Base-by-base conservation (phyloP, 2,329 filamentous ascomycete species). In the Daldinia sp. region DNA sequence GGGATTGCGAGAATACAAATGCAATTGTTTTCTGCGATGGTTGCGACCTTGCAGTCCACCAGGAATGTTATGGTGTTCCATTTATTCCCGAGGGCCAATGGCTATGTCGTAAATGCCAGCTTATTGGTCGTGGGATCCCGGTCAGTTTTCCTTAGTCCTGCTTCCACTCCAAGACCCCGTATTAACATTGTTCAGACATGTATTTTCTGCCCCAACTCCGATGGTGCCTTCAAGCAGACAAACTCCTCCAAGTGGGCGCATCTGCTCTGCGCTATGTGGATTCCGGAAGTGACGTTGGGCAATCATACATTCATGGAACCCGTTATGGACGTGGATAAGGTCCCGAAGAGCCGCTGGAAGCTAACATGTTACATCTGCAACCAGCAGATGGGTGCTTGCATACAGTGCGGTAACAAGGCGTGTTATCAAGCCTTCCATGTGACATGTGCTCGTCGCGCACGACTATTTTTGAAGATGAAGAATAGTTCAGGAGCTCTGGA, bases 1-100 rank as follows among this genome's bases (percentile, higher is more conserved):
- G 95, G n/a, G 95, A 99, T 74, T 99, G 95, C 74, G 95, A 99
- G 79, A 99, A 99, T 77, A 96, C 95, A 19, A 99, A 99, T 74
- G 95, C 95, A 0, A 99, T 99, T 73, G 95, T 99, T 19, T 99
- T 99, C 75, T 99, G 95, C 76, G 95, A 99, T 75, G 95, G 95
- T 2, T 99, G 95, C 78, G 96, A 99, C 77, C 82, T 99, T 52
- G 95, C 95, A 3, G 95, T 99, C 8, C 95, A 99, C 77, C 95
- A 99, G 77, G 95, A 99, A 80, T 99, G 95, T 78, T 99, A 99
- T 75, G 95, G 95, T 58, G 95, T 99, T 47, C 95, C 95, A 1
- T 99, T 97, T 77, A 99, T 99, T 68, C 95, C 95, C 1, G 95
- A 99, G 79, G 95, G 95, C 15, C 95, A 99, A 77, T 99, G 95